Evolutionary conservation across 2,329 filamentous ascomycete genomes (phyloP).

Genomic region (Pseudopyricularia cyperi): DNA sequence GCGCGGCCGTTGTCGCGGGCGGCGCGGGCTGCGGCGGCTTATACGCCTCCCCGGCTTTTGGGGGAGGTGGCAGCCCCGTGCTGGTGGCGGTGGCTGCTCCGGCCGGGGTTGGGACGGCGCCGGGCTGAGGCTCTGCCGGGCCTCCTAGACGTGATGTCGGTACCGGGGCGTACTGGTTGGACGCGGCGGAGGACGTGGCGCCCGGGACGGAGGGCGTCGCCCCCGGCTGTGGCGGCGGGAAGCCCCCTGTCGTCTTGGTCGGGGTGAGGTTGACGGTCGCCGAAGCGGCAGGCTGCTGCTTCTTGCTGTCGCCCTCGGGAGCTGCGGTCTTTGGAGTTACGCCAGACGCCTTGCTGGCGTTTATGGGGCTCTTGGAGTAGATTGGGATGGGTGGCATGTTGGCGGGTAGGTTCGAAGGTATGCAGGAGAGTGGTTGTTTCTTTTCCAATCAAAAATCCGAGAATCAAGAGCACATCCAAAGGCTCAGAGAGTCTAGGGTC

Average conservation of each 20-base stretch:
- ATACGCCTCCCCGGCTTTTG: slow-evolving; percentile 31
- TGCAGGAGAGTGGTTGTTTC: no score
- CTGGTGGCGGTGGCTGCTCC: slow-evolving; percentile 8
- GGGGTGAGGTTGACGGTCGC: slow-evolving; percentile 17
- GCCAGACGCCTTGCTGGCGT: slow-evolving; percentile 37
- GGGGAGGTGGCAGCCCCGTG: slow-evolving; percentile 32
- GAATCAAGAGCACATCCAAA: background rate
- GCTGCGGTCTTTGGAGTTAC: slow-evolving; percentile 31
- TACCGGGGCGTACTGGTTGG: slow-evolving; percentile 23
- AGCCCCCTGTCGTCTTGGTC: slow-evolving; percentile 8
- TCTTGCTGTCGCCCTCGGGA: slow-evolving; percentile 4
- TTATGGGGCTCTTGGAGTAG: slow-evolving; percentile 46
- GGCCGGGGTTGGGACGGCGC: slow-evolving; percentile 34
- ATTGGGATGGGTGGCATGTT: slow-evolving; percentile 50
- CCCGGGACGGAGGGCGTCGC: slow-evolving; percentile 28
- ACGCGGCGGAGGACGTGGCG: slow-evolving; percentile 24
- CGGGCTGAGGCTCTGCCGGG: slow-evolving; percentile 35
- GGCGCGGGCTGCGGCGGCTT: slow-evolving; percentile 10
- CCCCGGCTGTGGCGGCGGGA: slow-evolving; percentile 33
- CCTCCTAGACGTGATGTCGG: slow-evolving; percentile 19
- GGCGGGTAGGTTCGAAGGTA: background rate
- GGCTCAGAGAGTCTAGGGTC: background rate
- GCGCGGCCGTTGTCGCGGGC: slow-evolving; percentile 22
- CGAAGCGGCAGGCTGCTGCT: slow-evolving; percentile 12
- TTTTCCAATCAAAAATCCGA: background rate